Base-by-base conservation (phyloP, 31 red algal genomes). In the Asparagopsis taxiformis region DNA sequence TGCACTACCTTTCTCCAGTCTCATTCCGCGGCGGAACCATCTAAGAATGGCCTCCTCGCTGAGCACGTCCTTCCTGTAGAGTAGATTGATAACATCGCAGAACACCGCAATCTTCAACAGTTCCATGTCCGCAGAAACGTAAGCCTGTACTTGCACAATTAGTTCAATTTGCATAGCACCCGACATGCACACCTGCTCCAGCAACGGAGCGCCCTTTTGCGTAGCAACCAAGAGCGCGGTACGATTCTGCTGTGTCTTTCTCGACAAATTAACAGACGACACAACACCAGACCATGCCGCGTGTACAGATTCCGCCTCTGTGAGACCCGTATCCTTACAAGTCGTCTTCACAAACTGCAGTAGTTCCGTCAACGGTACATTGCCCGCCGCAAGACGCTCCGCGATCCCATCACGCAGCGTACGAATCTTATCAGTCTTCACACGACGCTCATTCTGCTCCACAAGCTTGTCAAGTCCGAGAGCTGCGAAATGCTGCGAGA, bases 41-140 rank as follows among this genome's bases (percentile, higher is more conserved):
- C 87, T 70, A 62, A 81, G 79, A 41, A 91, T 91, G 20, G 87
- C 77, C 62, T 91, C 87, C 73, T 91, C 87, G 65, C 69, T 62
- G 7, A 91, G 70, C 62, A 91, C 87, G 31, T 91, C 70, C 58
- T 84, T 91, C 41, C 50, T 36, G 36, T 91, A 91, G 35, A 91
- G 67, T 17, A 91, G 49, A 63, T 80, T 62, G 21, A 82, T 54
- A 59, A 84, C 74, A 41, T 91, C 78, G 38, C 87, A 80, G 25
- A 91, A 91, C 30, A 77, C 79, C 13, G 74, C 78, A 44, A 80
- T 67, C 72, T 91, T 91, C 5, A 91, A 61, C 39, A 91, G 51
- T 53, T 91, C 87, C 87, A 91, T 91, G 61, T 91, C 87, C 6
- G 76, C 77, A 37, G 67, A 68, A 21, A 91, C 73, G 62, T 83